Base-by-base conservation (phyloP, 2,329 filamentous ascomycete species). In the Colletotrichum cordylinicola region DNA sequence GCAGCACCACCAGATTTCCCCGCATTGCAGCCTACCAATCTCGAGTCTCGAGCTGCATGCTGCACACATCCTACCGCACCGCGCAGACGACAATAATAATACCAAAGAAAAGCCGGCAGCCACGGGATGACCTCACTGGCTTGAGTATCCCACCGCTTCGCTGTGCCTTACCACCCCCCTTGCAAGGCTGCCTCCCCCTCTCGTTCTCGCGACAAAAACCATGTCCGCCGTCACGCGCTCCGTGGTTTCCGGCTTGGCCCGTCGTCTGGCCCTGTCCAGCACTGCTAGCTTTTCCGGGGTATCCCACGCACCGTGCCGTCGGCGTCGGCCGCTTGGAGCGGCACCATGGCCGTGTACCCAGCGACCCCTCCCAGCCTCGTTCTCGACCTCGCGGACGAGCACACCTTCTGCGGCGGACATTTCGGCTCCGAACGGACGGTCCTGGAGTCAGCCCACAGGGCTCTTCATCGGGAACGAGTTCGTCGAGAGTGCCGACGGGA, bases 401-500 rank as follows among this genome's bases (percentile, higher is more conserved):
- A 61, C 31, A 8, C 29, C 84, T 80, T 56, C 24, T 37, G 81
- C 85, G 64, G 85, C 92, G 69, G 89, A 95, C 80, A 89, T 96
- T 74, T 94, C 90, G 10, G 94, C 94, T 66, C 94, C 94, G 6
- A 96, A 96, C 84, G 94, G 94, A 80, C 88, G 86, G 83, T 92
- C 90, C 80, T 96, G 94, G 85, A 87, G 85, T 15, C 93, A 95
- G 86, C 94, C 94, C 3, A 88, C 91, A 60, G 95, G 95, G n/a
- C 89, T 96, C 10, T 96, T 96, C 85, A 95, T 96, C 86, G 94
- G 95, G 87, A 95, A 96, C 78, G 93, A 95, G 82, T 96, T 94
- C 83, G 92, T 95, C 69, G 88, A 91, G 80, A 91, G 92, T 72
- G 92, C 89, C 82, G 90, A 90, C 16, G 92, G 90, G 60, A 88